These are phyloP conservation scores for Apostasia ramifera DNA, from an alignment of 106 monocot genomes.

Conservation along the genomic window DNA sequence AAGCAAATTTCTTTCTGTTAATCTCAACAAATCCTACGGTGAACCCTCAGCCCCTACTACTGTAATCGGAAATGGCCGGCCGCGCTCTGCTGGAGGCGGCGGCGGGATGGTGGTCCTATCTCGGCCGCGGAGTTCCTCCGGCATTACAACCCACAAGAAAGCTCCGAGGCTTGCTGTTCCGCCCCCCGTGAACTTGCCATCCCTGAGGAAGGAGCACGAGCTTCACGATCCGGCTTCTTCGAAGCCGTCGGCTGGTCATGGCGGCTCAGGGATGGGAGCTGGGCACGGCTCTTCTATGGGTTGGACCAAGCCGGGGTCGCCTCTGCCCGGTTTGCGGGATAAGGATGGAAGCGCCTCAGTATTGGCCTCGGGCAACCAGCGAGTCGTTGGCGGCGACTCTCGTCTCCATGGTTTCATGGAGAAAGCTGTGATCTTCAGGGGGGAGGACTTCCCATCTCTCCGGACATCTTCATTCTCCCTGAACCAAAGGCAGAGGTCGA, in stretches of 20 bases:
- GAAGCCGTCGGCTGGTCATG: conserved; percentile 20
- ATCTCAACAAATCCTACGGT: conserved; percentile 87
- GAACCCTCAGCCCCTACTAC: conserved; percentile 13
- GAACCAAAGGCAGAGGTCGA: conserved; percentile 24
- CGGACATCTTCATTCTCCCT: conserved; percentile 21
- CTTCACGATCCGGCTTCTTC: conserved; percentile 39
- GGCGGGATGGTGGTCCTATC: conserved; percentile 89
- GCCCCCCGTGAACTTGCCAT: conserved; percentile 89
- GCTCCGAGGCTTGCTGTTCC: conserved; percentile 66
- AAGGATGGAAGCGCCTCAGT: not conserved
- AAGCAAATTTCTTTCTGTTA: conserved; percentile 85
- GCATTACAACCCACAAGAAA: conserved; percentile 20
- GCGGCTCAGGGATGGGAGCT: conserved; percentile 40
- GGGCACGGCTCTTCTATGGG: conserved; percentile 46
- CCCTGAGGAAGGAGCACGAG: conserved; percentile 85
- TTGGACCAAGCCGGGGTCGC: conserved; percentile 61
- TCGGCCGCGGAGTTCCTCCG: conserved; percentile 38
- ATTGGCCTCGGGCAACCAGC: not conserved
- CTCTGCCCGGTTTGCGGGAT: not conserved
- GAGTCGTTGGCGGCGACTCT: not conserved
- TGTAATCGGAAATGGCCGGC: conserved; percentile 5
- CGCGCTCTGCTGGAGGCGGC: conserved; percentile 21
- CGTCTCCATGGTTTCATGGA: conserved; percentile 9
- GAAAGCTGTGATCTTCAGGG: conserved; percentile 49
- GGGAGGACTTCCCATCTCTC: conserved; percentile 76